phyloP scores from a whole-genome alignment of 1,139 yeast genomes.

The Blastobotrys indianensis region DNA sequence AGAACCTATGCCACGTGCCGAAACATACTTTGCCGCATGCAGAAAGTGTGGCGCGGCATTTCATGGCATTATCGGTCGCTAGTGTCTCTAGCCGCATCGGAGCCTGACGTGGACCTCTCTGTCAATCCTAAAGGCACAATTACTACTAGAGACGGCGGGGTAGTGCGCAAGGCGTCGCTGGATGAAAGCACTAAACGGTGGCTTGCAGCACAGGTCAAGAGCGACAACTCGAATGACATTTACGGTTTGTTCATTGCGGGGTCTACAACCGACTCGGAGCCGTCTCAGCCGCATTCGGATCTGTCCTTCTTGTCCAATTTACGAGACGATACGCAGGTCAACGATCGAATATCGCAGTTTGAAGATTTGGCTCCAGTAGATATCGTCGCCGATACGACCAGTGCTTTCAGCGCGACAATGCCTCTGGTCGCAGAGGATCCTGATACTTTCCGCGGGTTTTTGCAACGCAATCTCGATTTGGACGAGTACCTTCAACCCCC shows the following conservation, averaged over 20 bases:
- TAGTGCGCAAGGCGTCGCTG: constrained; percentile 23
- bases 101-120: constrained; percentile 28
- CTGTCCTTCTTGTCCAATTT: background rate
- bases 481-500: constrained; percentile 18
- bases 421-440: constrained; percentile 9
- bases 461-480: constrained; percentile 23
- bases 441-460: constrained; percentile 20
- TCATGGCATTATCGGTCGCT: constrained; percentile 27
- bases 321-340: background rate
- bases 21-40: constrained; percentile 24
- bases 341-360: background rate
- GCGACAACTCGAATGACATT: constrained; percentile 20
- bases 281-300: background rate
- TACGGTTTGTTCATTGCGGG: constrained; percentile 27
- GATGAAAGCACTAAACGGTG: constrained; percentile 26
- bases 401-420: background rate
- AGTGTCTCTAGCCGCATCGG: constrained; percentile 27
- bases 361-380: background rate
- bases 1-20: constrained; percentile 25
- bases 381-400: background rate
- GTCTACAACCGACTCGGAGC: constrained; percentile 16
- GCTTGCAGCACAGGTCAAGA: constrained; percentile 23
- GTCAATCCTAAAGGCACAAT: constrained; percentile 21
- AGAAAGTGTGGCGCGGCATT: constrained; percentile 26
- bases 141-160: constrained; percentile 23